Base-by-base conservation (phyloP, 257 asterid species). In the Petunia axillaris region DNA sequence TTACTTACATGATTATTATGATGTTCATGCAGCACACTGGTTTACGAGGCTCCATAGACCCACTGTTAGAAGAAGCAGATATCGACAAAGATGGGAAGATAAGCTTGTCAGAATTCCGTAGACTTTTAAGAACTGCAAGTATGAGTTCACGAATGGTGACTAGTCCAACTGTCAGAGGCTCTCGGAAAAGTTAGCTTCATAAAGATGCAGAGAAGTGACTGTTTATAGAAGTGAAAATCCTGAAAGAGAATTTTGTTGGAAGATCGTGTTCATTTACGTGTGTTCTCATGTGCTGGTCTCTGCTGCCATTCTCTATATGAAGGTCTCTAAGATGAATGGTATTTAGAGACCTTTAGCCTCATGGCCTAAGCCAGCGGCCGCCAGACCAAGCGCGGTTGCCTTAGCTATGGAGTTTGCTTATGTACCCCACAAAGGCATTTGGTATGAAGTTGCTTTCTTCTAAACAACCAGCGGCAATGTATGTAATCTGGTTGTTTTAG, bases 41-140 rank as follows among this genome's bases (percentile, higher is more conserved):
- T 9, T 81, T 96, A 77, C 87, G 86, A 87, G 97, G 97, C 25
- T 96, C 98, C 6, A 89, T 93, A 64, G 96, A 92, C 74, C 98
- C 99, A 1, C 88, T 96, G 10, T 88, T 96, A 4, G 98, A 94
- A 84, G 99, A 96, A 89, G 99, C 99, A 43, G 99, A 96, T 81
- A 88, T 96, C 0, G 98, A 96, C 86, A 94, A 90, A 87, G 99
- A 96, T 43, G 99, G 99, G 64, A 89, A 84, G 90, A 96, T 96
- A 81, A 96, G 99, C 90, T 82, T 96, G 78, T 79, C 93, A 3
- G 99, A 96, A 83, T 96, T 96, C 87, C 95, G 99, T 11, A 87
- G 97, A 79, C 98, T 96, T 68, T 81, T 96, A 82, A 89, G 98
- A 90, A 96, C 95, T 38, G 99, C 99, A 40, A 96, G 99, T 77